Percentiles rank a stretch among this genome's conserved stretches.
Evolutionary conservation across 108 stramenopile genomes (phyloP).

Genomic region (Ochromonas danica): DNA sequence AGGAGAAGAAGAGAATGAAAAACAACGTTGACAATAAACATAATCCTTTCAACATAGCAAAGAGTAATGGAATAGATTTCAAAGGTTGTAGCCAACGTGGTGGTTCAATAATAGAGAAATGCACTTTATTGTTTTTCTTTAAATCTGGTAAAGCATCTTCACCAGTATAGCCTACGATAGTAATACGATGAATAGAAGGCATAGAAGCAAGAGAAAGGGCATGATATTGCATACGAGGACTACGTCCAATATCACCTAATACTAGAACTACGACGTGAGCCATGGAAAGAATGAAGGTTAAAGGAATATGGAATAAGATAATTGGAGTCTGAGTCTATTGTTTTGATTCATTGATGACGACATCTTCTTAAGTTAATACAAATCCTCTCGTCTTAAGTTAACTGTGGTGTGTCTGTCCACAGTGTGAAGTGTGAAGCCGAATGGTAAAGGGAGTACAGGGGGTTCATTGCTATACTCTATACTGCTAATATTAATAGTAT

Average conservation of each 20-base stretch:
- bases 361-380: no score
- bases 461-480: no score
- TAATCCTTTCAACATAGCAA: conserved; percentile 19
- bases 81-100: no score
- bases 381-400: no score
- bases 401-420: no score
- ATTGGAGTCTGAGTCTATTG: no score
- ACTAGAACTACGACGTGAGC: conserved; percentile 45
- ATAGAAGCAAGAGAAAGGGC: conserved; percentile 74
- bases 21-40: conserved; percentile 25
- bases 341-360: no score
- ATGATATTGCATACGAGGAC: conserved; percentile 99
- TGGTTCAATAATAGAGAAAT: conserved; percentile 40
- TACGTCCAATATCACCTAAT: conserved; percentile 77
- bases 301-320: no score
- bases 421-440: no score
- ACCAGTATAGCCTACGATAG: conserved; percentile 54
- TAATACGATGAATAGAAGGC: conserved; percentile 36
- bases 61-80: conserved; percentile 30
- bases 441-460: no score
- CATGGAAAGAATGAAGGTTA: no score
- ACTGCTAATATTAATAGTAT: no score
- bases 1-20: background rate
- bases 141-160: conserved; percentile 46
- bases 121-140: conserved; percentile 38